Evolutionary conservation across 441 rosid species (phyloP).

Genomic region (Populus trichocarpa): DNA sequence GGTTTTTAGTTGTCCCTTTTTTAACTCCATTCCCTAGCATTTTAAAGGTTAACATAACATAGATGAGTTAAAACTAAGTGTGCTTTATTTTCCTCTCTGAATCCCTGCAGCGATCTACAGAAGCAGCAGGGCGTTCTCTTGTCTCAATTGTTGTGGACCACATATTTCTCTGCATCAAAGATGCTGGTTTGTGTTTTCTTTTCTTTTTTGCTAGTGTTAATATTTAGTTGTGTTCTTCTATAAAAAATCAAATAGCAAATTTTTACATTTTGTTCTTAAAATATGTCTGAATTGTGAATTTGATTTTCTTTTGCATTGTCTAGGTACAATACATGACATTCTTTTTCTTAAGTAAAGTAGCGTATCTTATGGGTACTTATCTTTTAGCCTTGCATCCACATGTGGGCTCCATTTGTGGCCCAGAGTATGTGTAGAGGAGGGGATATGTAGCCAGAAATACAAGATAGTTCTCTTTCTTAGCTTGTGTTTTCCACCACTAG

Average conservation of each 20-base stretch:
- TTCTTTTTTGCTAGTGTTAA: background rate
- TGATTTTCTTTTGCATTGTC: background rate
- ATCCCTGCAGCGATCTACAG: slow-evolving; percentile 59
- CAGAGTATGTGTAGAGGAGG: background rate
- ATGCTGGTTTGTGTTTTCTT: slow-evolving; percentile 69
- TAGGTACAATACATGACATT: background rate
- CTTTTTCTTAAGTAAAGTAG: background rate
- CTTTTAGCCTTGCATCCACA: background rate
- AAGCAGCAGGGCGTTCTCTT: slow-evolving; percentile 90
- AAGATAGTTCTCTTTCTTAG: slow-evolving; percentile 12
- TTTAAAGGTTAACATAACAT: slow-evolving; percentile 4
- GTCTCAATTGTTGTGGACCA: slow-evolving; percentile 95
- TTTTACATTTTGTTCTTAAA: background rate
- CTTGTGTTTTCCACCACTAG: background rate
- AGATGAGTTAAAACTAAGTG: slow-evolving; percentile 14
- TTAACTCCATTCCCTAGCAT: slow-evolving; percentile 1
- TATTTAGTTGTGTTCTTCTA: background rate
- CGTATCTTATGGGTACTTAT: background rate
- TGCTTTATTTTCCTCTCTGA: slow-evolving; percentile 19
- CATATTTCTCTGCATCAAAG: slow-evolving; percentile 93
- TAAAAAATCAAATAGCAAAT: no score
- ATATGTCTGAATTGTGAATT: background rate
- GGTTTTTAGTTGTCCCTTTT: slow-evolving; percentile 40
- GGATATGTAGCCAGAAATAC: background rate
- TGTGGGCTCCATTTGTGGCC: background rate